Percentiles rank a stretch among this genome's conserved stretches.
These are phyloP conservation scores for Przewalskia tangutica DNA, from an alignment of 257 asterid species.

Conservation along the genomic window DNA sequence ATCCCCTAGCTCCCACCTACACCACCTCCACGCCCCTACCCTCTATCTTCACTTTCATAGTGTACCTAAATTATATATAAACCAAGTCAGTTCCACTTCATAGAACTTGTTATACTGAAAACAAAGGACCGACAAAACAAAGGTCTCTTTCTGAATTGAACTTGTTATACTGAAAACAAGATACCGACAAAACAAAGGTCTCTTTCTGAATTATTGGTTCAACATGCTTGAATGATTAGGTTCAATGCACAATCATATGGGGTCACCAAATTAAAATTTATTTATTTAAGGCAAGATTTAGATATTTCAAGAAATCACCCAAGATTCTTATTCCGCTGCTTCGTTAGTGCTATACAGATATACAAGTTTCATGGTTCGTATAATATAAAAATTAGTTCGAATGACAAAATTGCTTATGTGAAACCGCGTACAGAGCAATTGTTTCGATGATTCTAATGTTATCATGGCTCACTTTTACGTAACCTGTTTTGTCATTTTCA, in stretches of 20 bases:
- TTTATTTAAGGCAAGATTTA: neutral
- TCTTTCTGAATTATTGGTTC: neutral
- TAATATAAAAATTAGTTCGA: neutral
- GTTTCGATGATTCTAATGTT: conserved; percentile 9
- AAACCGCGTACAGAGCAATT: conserved; percentile 23
- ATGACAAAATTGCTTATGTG: conserved; percentile 2
- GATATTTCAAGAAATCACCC: neutral
- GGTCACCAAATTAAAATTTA: neutral
- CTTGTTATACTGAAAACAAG: neutral
- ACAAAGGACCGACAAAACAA: neutral
- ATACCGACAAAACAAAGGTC: neutral
- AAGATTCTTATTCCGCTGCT: neutral
- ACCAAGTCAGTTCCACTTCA: neutral
- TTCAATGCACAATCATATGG: too few relatives aligned
- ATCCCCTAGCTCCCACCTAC: too few relatives aligned
- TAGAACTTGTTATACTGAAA: neutral
- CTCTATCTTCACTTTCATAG: too few relatives aligned
- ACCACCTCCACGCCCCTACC: too few relatives aligned
- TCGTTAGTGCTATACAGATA: conserved; percentile 5
- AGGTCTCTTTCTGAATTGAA: neutral
- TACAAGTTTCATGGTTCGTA: neutral
- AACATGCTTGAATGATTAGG: too few relatives aligned
- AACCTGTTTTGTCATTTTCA: conserved; percentile 5
- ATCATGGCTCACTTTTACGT: conserved; percentile 10
- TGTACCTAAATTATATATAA: too few relatives aligned